Evolutionary conservation across 2,329 filamentous ascomycete genomes (phyloP).

Genomic region (Basipetospora chlamydospora): DNA sequence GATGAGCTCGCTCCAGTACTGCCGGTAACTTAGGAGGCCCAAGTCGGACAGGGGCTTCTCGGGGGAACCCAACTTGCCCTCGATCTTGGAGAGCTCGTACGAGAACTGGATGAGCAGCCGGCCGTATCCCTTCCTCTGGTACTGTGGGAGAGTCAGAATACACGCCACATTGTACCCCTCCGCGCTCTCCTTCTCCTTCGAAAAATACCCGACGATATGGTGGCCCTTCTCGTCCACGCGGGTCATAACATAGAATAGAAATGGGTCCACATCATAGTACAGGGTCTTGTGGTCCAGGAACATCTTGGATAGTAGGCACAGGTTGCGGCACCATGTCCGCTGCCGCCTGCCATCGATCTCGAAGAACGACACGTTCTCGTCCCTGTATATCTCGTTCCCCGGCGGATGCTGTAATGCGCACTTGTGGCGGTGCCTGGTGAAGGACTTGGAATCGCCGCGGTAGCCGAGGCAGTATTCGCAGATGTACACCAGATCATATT

Average conservation of each 20-base stretch:
- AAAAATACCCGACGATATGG: slow-evolving; percentile 98
- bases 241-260: slow-evolving; percentile 97
- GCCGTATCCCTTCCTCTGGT: slow-evolving; percentile 88
- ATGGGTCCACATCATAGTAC: slow-evolving; percentile 98
- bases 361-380: slow-evolving; percentile 87
- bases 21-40: slow-evolving; percentile 82
- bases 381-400: slow-evolving; percentile 95
- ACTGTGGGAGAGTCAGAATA: slow-evolving; percentile 92
- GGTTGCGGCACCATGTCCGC: slow-evolving; percentile 89
- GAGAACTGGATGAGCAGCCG: slow-evolving; percentile 91
- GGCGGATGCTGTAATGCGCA: slow-evolving; percentile 86
- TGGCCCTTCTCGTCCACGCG: slow-evolving; percentile 76
- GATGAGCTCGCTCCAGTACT: slow-evolving; percentile 95
- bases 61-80: slow-evolving; percentile 86
- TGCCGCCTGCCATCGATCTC: slow-evolving; percentile 93
- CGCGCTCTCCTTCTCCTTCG: slow-evolving; percentile 93
- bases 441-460: slow-evolving; percentile 70
- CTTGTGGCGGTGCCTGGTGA: slow-evolving; percentile 74
- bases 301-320: slow-evolving; percentile 88
- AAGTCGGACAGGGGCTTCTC: slow-evolving; percentile 94
- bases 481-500: slow-evolving; percentile 84
- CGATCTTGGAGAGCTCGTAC: slow-evolving; percentile 90
- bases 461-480: slow-evolving; percentile 96
- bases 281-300: slow-evolving; percentile 97
- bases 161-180: slow-evolving; percentile 97